Evolutionary conservation across 306 rosid species (phyloP).

Genomic region (Quercus agrifolia): DNA sequence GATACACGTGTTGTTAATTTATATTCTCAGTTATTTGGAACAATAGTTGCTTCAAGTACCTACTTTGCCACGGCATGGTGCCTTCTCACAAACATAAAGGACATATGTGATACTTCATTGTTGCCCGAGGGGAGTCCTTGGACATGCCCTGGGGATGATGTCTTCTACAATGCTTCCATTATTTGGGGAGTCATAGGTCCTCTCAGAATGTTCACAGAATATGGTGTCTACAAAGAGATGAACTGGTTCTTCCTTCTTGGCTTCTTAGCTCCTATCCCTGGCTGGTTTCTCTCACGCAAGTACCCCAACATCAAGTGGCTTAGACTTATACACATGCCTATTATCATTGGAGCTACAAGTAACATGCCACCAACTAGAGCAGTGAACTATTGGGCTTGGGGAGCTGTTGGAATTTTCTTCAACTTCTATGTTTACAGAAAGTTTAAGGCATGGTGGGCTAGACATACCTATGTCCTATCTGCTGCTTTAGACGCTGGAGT

Average conservation of each 20-base stretch:
- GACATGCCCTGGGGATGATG: slow-evolving; percentile 67
- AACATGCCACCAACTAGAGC: slow-evolving; percentile 40
- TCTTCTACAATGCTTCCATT: slow-evolving; percentile 72
- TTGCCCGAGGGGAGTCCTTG: slow-evolving; percentile 68
- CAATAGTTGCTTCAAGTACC: slow-evolving; percentile 41
- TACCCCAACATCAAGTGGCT: slow-evolving; percentile 52
- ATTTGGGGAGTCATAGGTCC: slow-evolving; percentile 86
- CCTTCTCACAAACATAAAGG: slow-evolving; percentile 35
- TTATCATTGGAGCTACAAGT: slow-evolving; percentile 32
- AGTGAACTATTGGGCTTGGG: slow-evolving; percentile 51
- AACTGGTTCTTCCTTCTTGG: slow-evolving; percentile 73
- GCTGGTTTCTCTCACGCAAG: slow-evolving; percentile 40
- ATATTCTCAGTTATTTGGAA: slow-evolving; percentile 47
- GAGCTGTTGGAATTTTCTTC: slow-evolving; percentile 62
- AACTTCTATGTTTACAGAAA: slow-evolving; percentile 44
- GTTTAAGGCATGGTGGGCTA: slow-evolving; percentile 65
- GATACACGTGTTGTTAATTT: neutral
- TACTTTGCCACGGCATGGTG: slow-evolving; percentile 75
- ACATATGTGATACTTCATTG: slow-evolving; percentile 39
- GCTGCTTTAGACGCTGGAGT: slow-evolving; percentile 73
- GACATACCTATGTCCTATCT: slow-evolving; percentile 63
- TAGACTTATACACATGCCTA: slow-evolving; percentile 54
- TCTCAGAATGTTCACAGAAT: slow-evolving; percentile 46
- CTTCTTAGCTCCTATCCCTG: slow-evolving; percentile 45
- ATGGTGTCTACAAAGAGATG: slow-evolving; percentile 47